Conservation (phyloP, 202 grass and related monocot genomes). For the Zizania palustris region DNA sequence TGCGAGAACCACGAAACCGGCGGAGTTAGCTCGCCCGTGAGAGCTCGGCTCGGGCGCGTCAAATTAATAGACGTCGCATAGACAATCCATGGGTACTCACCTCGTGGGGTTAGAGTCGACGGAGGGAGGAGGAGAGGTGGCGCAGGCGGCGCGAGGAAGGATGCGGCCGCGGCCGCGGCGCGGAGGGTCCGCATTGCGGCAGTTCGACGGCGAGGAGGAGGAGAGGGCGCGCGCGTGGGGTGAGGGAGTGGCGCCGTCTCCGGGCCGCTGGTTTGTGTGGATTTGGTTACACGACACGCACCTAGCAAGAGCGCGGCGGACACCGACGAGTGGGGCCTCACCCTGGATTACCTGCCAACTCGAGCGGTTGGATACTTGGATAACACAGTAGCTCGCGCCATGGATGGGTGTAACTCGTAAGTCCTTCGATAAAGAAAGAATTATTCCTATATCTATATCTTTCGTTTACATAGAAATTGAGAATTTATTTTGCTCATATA, state of each 20-base stretch:
- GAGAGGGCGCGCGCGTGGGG: not conserved
- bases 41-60: not conserved
- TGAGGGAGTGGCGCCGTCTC: conserved; percentile 34
- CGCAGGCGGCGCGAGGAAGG: conserved; percentile 49
- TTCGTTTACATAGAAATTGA: too few relatives aligned
- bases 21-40: not conserved
- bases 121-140: conserved; percentile 28
- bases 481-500: too few relatives aligned
- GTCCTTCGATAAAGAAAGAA: too few relatives aligned
- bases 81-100: conserved; percentile 18
- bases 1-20: conserved; percentile 3
- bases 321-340: not conserved
- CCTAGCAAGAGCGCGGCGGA: not conserved
- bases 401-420: too few relatives aligned
- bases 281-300: conserved; percentile 37
- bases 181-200: conserved; percentile 48
- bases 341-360: not conserved
- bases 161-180: conserved; percentile 43
- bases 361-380: too few relatives aligned
- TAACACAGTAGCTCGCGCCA: too few relatives aligned
- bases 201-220: conserved; percentile 34
- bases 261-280: conserved; percentile 47
- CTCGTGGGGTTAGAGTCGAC: conserved; percentile 29
- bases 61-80: not conserved
- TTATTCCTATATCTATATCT: too few relatives aligned